phyloP scores from a whole-genome alignment of 176 grass and related monocot species.

The Bonia amplexicaulis region DNA sequence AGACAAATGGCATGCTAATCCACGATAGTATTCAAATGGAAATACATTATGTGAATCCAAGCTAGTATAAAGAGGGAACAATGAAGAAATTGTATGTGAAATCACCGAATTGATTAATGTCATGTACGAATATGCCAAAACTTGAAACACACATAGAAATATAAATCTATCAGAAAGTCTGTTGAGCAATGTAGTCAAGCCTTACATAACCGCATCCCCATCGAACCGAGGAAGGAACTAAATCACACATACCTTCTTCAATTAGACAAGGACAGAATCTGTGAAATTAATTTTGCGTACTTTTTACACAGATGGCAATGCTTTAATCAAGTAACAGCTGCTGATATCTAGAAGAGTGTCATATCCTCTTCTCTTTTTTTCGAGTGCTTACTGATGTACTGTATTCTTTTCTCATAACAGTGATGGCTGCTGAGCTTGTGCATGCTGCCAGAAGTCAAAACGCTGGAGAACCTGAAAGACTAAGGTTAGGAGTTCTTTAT shows the following conservation, averaged over 20 bases:
- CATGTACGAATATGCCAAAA: background rate
- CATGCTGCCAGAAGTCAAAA: slow-evolving; percentile 51
- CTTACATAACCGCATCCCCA: background rate
- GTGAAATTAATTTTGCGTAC: background rate
- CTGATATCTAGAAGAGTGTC: background rate
- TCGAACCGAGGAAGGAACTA: background rate
- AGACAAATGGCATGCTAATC: background rate
- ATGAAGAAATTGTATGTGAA: background rate
- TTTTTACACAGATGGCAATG: background rate
- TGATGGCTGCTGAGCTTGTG: slow-evolving; percentile 90
- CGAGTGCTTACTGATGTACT: background rate
- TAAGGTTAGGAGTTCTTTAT: slow-evolving; percentile 69
- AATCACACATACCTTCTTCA: background rate
- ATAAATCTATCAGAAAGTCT: background rate
- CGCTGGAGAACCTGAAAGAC: slow-evolving; percentile 66
- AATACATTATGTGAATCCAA: background rate
- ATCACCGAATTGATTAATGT: background rate
- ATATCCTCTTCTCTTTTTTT: background rate
- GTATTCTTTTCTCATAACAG: slow-evolving; percentile 27
- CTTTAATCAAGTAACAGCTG: background rate
- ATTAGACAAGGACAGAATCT: background rate
- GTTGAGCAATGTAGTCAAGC: background rate
- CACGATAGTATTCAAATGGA: background rate
- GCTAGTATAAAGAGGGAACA: background rate
- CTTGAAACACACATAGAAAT: background rate